Percentiles rank a stretch among this genome's conserved stretches.
phyloP scores from a whole-genome alignment of 495 filamentous ascomycete species.

The Penicillium paradoxum region DNA sequence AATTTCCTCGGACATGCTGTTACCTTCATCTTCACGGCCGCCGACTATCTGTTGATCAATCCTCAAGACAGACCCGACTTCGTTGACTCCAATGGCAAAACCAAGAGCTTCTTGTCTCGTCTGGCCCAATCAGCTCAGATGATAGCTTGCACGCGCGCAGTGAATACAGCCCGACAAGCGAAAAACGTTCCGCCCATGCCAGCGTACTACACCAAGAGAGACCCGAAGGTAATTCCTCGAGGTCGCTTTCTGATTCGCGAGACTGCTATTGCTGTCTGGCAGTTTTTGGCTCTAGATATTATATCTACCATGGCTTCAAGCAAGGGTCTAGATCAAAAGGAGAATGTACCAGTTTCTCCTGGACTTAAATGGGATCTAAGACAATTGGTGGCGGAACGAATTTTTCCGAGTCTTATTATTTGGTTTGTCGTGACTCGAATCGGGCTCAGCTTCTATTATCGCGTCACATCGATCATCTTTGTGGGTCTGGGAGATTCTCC shows the following conservation, averaged over 20 bases:
- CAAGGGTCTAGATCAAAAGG: not conserved
- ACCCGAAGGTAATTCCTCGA: not conserved
- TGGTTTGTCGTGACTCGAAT: slow-evolving; percentile 15
- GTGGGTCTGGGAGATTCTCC: slow-evolving; percentile 10
- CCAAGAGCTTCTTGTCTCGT: not conserved
- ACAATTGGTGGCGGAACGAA: slow-evolving; percentile 8
- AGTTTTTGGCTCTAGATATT: slow-evolving; percentile 15
- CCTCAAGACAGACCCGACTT: slow-evolving; percentile 12
- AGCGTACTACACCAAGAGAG: slow-evolving; percentile 7
- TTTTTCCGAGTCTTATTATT: not conserved
- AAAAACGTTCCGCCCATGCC: slow-evolving; percentile 14
- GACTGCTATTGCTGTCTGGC: slow-evolving; percentile 13
- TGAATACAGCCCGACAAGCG: slow-evolving; percentile 16
- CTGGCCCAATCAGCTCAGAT: not conserved
- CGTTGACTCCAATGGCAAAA: not conserved
- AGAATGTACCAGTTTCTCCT: not conserved
- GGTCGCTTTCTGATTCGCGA: slow-evolving; percentile 14
- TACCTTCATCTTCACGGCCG: not conserved
- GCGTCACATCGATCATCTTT: slow-evolving; percentile 12
- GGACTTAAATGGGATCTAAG: not conserved
- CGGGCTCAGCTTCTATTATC: slow-evolving; percentile 11
- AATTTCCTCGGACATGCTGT: not conserved
- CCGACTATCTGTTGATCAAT: slow-evolving; percentile 13
- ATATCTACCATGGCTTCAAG: not conserved
- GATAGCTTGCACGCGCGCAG: not conserved